These are phyloP conservation scores for Diaporthe vexans DNA, from an alignment of 2,329 filamentous ascomycete genomes.

Conservation along the genomic window DNA sequence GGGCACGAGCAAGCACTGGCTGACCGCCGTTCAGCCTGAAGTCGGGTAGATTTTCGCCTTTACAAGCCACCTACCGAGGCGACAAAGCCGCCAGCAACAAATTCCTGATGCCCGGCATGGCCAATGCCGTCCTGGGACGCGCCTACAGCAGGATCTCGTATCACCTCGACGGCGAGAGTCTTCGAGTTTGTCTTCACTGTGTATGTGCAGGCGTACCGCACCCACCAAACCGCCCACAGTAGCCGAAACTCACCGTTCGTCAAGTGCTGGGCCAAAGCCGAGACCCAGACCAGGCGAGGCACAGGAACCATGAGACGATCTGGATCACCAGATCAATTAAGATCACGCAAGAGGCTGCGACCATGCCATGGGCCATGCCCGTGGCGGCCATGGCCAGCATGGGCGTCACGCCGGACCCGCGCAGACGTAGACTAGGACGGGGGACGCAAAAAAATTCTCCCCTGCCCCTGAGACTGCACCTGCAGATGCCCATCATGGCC, in stretches of 20 bases:
- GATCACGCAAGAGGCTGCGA: conserved; percentile 30
- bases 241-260: conserved; percentile 30
- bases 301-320: conserved; percentile 29
- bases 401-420: conserved; percentile 13
- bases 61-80: neutral
- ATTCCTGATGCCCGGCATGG: neutral
- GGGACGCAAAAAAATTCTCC: conserved; percentile 26
- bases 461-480: conserved; percentile 33
- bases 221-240: conserved; percentile 15
- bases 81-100: neutral
- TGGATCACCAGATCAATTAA: conserved; percentile 27
- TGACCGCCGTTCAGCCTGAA: conserved; percentile 23
- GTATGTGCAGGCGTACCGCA: neutral
- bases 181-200: neutral
- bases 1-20: neutral
- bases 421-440: conserved; percentile 9
- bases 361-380: conserved; percentile 18
- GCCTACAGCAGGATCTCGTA: neutral
- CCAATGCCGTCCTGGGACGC: neutral
- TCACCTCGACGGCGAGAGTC: neutral
- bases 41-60: neutral
- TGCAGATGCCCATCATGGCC: conserved; percentile 28
- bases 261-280: conserved; percentile 18
- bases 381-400: conserved; percentile 26
- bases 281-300: conserved; percentile 12